Base-by-base conservation (phyloP, 805 yeast species). In the Cyberlindnera amylophila region DNA sequence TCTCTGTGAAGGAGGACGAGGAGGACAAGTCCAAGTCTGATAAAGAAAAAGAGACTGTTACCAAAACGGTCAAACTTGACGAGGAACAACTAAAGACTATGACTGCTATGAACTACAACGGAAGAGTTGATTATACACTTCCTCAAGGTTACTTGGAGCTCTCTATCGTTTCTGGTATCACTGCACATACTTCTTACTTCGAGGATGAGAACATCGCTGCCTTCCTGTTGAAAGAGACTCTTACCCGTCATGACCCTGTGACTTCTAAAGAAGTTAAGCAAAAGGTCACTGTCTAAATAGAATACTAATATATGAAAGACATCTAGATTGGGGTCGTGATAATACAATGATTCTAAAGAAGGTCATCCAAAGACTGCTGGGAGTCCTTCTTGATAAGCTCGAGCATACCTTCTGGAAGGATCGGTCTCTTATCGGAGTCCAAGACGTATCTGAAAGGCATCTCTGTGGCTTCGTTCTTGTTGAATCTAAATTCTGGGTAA, bases 361-460 rank as follows among this genome's bases (percentile, higher is more conserved):
- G 71, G 54, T 84, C 93, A 51, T 86, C 93, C 26, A 86, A 71
- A 27, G 82, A 77, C 64, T 88, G 89, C 50, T 86, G 90, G 2
- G 95, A 81, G 57, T 91, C 99, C 50, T 77, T 77, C 58, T 82
- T 81, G 56, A 91, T 91, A 60, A 91, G 72, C 26, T 82, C 82
- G 43, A 87, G 67, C 98, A 91, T 91, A 0, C 98, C 98, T 42
- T 76, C 75, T 1, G 99, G 99, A 57, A 91, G 70, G 10, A 93
- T 85, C 1, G 99, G 98, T 47, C 76, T 73, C 4, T 77, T 79
- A 1, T 72, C 53, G 0, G 57, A 61, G 53, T 85, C 86, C 45
- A 81, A 65, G 14, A 91, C 83, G 56, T 91, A 91, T 59, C 99
- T 74, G 68, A 91, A 91, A 3, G 99, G 99, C 99, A 91, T 91